Percentiles rank a stretch among this genome's conserved stretches.
Conservation (phyloP, 1,284 basidiomycete genomes). For the Pyrrhoderma lamaoense region DNA sequence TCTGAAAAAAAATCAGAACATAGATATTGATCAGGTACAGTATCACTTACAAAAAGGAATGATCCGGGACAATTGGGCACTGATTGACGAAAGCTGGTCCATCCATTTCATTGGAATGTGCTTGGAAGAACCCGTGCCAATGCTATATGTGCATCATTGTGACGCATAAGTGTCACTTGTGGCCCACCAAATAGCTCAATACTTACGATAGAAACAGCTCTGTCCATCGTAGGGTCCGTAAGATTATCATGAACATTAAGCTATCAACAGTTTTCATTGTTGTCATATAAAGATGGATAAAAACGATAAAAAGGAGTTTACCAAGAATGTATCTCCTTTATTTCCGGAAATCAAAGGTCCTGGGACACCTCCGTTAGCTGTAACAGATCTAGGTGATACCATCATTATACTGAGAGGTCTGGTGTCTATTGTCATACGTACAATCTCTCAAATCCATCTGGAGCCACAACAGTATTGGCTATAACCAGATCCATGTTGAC, state of each 20-base stretch:
- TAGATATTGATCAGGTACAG: neutral
- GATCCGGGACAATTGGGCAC: constrained; percentile 27
- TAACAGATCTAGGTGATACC: constrained; percentile 13
- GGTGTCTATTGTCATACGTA: constrained; percentile 1
- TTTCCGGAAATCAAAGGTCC: constrained; percentile 20
- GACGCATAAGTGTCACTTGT: neutral
- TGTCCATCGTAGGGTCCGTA: constrained; percentile 20
- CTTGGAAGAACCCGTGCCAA: constrained; percentile 43
- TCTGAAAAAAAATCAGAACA: neutral
- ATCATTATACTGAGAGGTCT: neutral
- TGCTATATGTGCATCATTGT: constrained; percentile 28
- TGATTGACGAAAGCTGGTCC: constrained; percentile 33
- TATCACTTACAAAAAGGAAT: constrained; percentile 22
- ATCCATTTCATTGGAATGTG: constrained; percentile 27
- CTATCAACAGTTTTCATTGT: neutral
- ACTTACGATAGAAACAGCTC: constrained; percentile 24
- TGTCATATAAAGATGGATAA: neutral
- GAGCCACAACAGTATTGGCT: constrained; percentile 30
- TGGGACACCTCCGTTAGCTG: constrained; percentile 19
- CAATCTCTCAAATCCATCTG: constrained; percentile 33
- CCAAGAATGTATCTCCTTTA: constrained; percentile 19
- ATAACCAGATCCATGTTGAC: constrained; percentile 24
- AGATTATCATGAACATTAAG: constrained; percentile 17
- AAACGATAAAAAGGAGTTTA: constrained; percentile 1
- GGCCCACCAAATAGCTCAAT: no score